Base-by-base conservation (phyloP, 2,329 filamentous ascomycete species). In the Aspergillus novofumigatus region DNA sequence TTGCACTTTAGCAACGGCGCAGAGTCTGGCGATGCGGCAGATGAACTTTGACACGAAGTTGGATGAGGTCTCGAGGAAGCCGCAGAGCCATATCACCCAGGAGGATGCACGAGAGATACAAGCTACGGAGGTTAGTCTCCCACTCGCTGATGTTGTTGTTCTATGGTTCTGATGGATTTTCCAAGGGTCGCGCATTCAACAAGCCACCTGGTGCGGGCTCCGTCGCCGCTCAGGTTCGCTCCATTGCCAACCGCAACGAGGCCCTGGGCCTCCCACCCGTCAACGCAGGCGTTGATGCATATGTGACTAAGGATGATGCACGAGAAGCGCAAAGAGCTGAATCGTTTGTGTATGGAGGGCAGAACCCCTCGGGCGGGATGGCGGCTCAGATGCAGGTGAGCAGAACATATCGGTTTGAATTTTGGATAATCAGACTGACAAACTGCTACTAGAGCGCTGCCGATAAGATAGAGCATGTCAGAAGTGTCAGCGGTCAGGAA, bases 311-410 rank as follows among this genome's bases (percentile, higher is more conserved):
- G 52, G 67, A 71, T 2, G 70, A 72, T 54, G 66, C 70, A 0
- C 64, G 67, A 4, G 65, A 71, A 25, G 69, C 69, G 11, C 71
- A 74, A 54, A 64, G 64, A 14, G 59, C 61, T 3, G 65, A 68
- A 45, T 62, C 69, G 11, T 53, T 53, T 48, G 54, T 67, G 17
- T 71, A 70, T 52, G 71, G 69, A 14, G 70, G 69, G 3, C 68
- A 67, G 55, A 69, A 69, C 28, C 64, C 70, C 2, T 63, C 61
- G 44, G 66, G 65, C n/a, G 65, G 70, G 20, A 67, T 67, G 59
- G 70, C 69, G 49, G 68, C 69, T 11, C 63, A 70, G 53, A 69
- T 73, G 68, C 70, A 73, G 64, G 69, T 69, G 53, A 59, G 70
- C 66, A 23, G 45, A 26, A 21, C 9, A 14, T 9, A 20, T 28